Base-by-base conservation (phyloP, 805 yeast genomes). In the Ascoidea asiatica region DNA sequence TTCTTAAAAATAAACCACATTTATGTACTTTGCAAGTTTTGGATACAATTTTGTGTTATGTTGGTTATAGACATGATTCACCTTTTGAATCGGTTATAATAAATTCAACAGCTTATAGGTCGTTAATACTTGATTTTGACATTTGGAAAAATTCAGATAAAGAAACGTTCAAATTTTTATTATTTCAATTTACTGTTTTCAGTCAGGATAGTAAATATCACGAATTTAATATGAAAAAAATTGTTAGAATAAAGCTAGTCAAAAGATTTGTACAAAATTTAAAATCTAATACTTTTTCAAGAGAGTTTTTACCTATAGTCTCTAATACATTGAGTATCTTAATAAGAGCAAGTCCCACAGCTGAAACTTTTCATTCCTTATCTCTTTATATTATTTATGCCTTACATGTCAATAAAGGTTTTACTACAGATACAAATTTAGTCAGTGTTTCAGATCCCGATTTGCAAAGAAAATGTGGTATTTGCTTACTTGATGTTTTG, bases 121-220 rank as follows among this genome's bases (percentile, higher is more conserved):
- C 66, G 1, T 56, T 86, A 39, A 66, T 83, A 37, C 66, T 78
- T 18, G 88, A 85, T 48, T 69, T 81, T 48, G 81, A 77, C 44
- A 62, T 75, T 19, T 80, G 85, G 75, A 65, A 66, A 13, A 49
- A 50, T 1, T 55, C 56, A 1, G 59, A 56, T 18, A 52, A 61
- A 2, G 77, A 73, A 37, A 65, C 78, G 0, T 62, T 78, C 43
- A 63, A 73, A 41, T 72, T 69, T 44, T 58, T 82, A 4, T 57
- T 81, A 4, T 71, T 70, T 48, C 90, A 82, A 50, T 64, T 82
- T 41, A 68, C 72, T 1, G 72, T 71, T 0, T 67, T 85, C 44
- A 60, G 76, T 3, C 67, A 68, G 37, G 73, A 67, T 21, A 76
- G 84, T 43, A 72, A 66, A 46, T 72, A 67, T 55, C 63, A 63